phyloP scores from a whole-genome alignment of 179 eudicot species.

The Patellifolia procumbens region DNA sequence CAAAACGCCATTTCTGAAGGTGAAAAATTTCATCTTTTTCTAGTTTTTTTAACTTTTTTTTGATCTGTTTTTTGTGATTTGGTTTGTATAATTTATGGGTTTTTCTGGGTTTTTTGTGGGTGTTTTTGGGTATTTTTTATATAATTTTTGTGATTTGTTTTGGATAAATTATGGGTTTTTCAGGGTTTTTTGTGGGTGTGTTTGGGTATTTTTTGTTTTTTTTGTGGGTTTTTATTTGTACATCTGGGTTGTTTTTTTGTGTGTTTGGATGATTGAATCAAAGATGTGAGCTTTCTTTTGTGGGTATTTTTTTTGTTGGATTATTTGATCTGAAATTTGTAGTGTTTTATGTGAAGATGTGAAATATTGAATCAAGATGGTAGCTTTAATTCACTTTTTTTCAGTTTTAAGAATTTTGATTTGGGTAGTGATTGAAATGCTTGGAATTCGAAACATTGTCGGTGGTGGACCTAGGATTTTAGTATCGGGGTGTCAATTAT shows the following conservation, averaged over 20 bases:
- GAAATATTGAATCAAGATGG: background rate
- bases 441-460: no score
- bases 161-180: background rate
- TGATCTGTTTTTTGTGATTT: conserved; percentile 2
- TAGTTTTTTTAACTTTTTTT: background rate
- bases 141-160: background rate
- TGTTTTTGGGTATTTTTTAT: background rate
- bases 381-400: background rate
- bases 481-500: no score
- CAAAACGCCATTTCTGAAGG: conserved; percentile 84
- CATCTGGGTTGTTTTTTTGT: background rate
- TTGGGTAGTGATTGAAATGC: background rate
- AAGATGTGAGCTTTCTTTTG: background rate
- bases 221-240: background rate
- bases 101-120: background rate
- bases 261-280: background rate
- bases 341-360: background rate
- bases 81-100: background rate
- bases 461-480: no score
- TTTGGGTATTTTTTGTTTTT: background rate
- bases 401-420: background rate
- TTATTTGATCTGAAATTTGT: background rate
- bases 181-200: background rate
- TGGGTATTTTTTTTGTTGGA: background rate
- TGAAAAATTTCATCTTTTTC: conserved; percentile 15